Evolutionary conservation across 768 basidiomycete species (phyloP), one percentile per base, ranked within the genome.

Genomic region (Boletus fagicola): DNA sequence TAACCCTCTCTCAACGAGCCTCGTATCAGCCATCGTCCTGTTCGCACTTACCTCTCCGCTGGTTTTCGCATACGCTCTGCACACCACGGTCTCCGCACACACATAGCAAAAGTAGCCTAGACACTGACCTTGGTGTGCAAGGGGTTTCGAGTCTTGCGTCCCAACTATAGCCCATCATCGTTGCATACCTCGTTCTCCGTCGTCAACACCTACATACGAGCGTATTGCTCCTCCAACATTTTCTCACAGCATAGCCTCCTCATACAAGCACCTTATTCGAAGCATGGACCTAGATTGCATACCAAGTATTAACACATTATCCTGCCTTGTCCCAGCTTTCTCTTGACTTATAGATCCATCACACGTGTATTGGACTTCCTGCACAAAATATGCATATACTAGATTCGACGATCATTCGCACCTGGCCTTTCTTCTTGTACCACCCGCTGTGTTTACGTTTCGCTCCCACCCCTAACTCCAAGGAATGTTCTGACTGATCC

Each of bases 361-460:
- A 39, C 50, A 57, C 40, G 8, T 45, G 46, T 48, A 49, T 50
- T 49, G 52, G 64, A 58, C 67, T 49, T 58, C 49, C 53, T 46
- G 54, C 56, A 57, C 38, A 53, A 35, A 61, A 49, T 42, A 52
- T 11, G 20, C 59, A 49, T 36, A 31, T 36, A 22, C 40, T 65
- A 68, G 65, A 68, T 44, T 49, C n/a, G n/a, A 20, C 39, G 39
- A 40, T 40, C 47, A 53, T 57, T 50, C 36, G 48, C 53, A 64
- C 47, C 49, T 49, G 51, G 22, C 13, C 40, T 10, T 39, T 64
- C 28, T 28, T 68, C 58, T 67, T 66, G 67, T 58, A 65, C 47
- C n/a, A 20, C 24, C 38, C 13, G 10, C 36, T 49, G 40, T 49
- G 58, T 52, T 49, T 49, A 22, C 35, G 24, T 50, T 49, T 57